Evolutionary conservation across 129 eudicot genomes (phyloP).

Genomic region (Flaveria bidentis): DNA sequence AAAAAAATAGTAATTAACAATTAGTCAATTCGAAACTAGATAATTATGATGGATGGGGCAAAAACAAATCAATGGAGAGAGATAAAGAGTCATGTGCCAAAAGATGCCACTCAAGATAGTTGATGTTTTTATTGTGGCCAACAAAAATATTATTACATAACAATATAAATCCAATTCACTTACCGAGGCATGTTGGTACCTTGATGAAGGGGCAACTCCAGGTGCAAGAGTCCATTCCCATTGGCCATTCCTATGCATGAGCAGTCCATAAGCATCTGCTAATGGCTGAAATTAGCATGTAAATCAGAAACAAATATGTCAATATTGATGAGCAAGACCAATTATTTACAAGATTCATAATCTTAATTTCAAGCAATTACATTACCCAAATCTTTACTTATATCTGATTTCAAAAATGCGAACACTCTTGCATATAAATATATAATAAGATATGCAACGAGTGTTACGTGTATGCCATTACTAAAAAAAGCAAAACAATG

Average conservation of each 20-base stretch:
- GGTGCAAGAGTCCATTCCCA: constrained; percentile 99
- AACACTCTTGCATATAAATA: constrained; percentile 6
- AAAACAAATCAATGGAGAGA: background rate
- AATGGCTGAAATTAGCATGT: constrained; percentile 65
- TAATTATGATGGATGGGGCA: background rate
- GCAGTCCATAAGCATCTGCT: constrained; percentile 97
- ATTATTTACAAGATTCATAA: background rate
- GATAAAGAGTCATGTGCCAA: background rate
- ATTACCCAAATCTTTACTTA: background rate
- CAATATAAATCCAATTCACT: constrained; percentile 23
- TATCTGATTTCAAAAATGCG: constrained; percentile 4
- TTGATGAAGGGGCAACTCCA: constrained; percentile 92
- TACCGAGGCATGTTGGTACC: constrained; percentile 98
- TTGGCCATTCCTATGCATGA: constrained; percentile 96
- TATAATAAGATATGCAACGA: background rate
- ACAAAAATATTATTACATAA: background rate
- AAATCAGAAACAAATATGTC: constrained; percentile 10
- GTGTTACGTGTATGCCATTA: background rate
- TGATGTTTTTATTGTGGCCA: background rate
- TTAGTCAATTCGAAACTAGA: background rate
- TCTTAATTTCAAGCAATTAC: background rate
- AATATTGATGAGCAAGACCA: background rate
- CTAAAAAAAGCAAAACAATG: background rate
- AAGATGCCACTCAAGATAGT: background rate
- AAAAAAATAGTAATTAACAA: too few species aligned